Evolutionary conservation across 2,329 filamentous ascomycete genomes (phyloP).

Genomic region (Rutstroemia sp.): DNA sequence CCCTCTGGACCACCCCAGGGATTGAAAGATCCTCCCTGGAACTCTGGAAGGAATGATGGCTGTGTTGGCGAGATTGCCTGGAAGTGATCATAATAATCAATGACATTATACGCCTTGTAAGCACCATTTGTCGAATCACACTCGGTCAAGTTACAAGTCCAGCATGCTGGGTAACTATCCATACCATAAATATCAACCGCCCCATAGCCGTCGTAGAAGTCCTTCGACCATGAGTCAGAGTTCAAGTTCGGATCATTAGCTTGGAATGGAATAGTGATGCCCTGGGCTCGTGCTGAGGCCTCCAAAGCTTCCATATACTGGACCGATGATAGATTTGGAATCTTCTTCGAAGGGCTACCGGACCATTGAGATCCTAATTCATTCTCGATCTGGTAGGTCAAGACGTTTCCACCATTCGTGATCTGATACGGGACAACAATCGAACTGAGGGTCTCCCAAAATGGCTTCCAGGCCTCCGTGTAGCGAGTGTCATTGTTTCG

Average conservation of each 20-base stretch:
- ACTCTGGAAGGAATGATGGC: conserved; percentile 47
- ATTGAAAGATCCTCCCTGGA: conserved; percentile 53
- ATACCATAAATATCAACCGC: conserved; percentile 47
- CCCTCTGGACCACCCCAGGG: conserved; percentile 51
- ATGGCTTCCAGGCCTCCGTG: conserved; percentile 46
- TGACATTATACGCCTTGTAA: conserved; percentile 41
- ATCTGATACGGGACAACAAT: conserved; percentile 46
- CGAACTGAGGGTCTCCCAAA: conserved; percentile 42
- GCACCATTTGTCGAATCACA: conserved; percentile 53
- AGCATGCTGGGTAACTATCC: conserved; percentile 50
- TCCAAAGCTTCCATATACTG: conserved; percentile 53
- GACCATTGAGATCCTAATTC: conserved; percentile 41
- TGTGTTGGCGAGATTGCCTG: conserved; percentile 26
- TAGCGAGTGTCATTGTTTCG: conserved; percentile 46
- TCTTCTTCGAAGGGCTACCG: conserved; percentile 33
- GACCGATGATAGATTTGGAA: conserved; percentile 40
- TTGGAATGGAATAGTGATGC: conserved; percentile 50
- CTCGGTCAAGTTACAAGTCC: conserved; percentile 55
- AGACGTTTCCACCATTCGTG: conserved; percentile 49
- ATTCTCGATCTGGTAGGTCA: conserved; percentile 52
- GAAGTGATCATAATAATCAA: conserved; percentile 31
- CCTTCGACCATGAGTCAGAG: conserved; percentile 50
- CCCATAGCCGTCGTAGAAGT: conserved; percentile 48
- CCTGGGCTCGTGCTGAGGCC: conserved; percentile 44
- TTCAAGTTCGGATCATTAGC: conserved; percentile 55